Evolutionary conservation across 2,329 filamentous ascomycete species (phyloP).

Genomic region (Trichoderma sp.): DNA sequence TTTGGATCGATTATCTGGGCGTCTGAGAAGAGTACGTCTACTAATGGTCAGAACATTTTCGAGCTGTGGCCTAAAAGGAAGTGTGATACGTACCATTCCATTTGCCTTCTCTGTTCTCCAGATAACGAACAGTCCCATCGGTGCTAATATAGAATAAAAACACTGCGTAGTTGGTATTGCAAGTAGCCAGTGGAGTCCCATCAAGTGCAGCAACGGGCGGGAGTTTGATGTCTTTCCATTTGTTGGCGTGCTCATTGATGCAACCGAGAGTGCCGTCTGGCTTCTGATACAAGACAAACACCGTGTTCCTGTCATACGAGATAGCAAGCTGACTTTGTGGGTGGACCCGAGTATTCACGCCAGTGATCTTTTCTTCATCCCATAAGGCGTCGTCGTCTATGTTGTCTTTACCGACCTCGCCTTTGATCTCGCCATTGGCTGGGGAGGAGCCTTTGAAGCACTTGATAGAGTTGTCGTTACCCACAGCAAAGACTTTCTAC

Average conservation of each 20-base stretch:
- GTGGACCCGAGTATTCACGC: not conserved
- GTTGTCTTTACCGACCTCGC: too few species aligned
- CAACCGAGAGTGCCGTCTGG: not conserved
- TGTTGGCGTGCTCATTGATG: not conserved
- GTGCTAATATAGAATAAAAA: not conserved
- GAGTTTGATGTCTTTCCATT: not conserved
- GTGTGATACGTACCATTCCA: conserved; percentile 11
- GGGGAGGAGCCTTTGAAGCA: too few species aligned
- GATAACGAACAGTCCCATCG: not conserved
- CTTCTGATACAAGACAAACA: not conserved
- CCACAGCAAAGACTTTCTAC: conserved; percentile 2
- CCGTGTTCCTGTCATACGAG: not conserved
- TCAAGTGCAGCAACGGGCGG: not conserved
- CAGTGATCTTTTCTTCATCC: not conserved
- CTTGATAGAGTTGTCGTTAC: not conserved
- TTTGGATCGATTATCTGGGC: not conserved
- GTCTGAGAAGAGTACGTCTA: conserved; percentile 10
- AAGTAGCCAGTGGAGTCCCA: not conserved
- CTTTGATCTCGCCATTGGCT: too few species aligned
- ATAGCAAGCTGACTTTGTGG: not conserved
- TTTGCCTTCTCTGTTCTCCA: not conserved
- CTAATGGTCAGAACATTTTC: not conserved
- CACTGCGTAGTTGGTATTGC: not conserved
- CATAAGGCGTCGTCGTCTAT: not conserved
- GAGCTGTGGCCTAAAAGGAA: not conserved